Evolutionary conservation across 2,329 filamentous ascomycete genomes (phyloP), one percentile per base, ranked within the genome.

Genomic region (Shiraia sp.): DNA sequence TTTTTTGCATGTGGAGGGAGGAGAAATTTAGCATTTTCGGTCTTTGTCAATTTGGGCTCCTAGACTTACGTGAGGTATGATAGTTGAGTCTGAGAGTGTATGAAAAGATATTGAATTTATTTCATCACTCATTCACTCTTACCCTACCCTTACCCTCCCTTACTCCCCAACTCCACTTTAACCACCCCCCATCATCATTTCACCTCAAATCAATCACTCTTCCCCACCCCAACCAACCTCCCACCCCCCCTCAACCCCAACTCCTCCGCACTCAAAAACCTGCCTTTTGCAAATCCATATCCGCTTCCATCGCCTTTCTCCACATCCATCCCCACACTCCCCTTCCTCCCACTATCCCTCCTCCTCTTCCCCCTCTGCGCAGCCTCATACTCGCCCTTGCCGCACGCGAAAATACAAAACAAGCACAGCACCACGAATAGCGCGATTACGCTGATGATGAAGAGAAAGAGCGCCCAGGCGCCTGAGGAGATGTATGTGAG

Each of bases 181-280:
- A n/a, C n/a, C n/a, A n/a, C n/a, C n/a, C n/a, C n/a, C n/a, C n/a
- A n/a, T n/a, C n/a, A n/a, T n/a, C n/a, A n/a, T n/a, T n/a, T n/a
- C n/a, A n/a, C n/a, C n/a, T n/a, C n/a, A 24, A 31, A 22, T 57
- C 40, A 68, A 56, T 68, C 64, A 47, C 56, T 65, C 47, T 68
- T 68, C 32, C 57, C 63, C 19, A 64, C 49, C 10, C 62, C 64
- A 6, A 66, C 57, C 14, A 65, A 57, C 36, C 37, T 62, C 17
- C 52, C 59, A 17, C 52, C 45, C 22, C 49, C 45, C 35, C 51
- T 41, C n/a, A 64, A 31, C 14, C 57, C 60, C 37, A 66, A 33
- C 39, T 65, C 61, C 19, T 63, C 56, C 7, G 57, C 45, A 24
- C 53, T 64, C 51, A 47, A 45, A 34, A 65, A 63, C 19, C 42